phyloP scores from a whole-genome alignment of 768 basidiomycete genomes.

The Favolaschia claudopus region DNA sequence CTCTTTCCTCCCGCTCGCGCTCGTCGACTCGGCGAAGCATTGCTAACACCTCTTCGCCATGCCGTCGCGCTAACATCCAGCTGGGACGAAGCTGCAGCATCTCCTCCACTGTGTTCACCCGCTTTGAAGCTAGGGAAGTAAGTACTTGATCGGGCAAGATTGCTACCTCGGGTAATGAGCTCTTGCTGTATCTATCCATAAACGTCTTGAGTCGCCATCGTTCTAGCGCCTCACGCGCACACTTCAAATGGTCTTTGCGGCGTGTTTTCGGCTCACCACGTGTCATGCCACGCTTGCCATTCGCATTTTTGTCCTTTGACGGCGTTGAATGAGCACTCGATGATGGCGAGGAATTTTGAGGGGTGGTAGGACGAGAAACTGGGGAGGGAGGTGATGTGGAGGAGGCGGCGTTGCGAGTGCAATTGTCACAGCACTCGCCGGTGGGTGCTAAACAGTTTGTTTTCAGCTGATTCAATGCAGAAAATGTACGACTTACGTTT shows the following conservation, averaged over 20 bases:
- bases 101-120: background rate
- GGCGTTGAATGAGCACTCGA: background rate
- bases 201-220: background rate
- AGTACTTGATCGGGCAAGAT: slow-evolving; percentile 37
- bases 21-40: too few relatives aligned
- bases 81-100: background rate
- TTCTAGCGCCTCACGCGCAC: background rate
- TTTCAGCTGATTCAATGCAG: background rate
- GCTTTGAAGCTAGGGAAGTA: background rate
- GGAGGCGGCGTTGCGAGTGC: background rate
- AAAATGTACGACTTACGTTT: slow-evolving; percentile 25
- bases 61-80: background rate
- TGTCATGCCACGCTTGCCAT: background rate
- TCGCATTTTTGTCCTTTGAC: background rate
- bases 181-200: background rate
- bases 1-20: too few relatives aligned
- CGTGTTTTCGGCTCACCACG: background rate
- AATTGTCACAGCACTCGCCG: slow-evolving; percentile 28
- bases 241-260: background rate
- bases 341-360: background rate
- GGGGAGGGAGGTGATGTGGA: background rate
- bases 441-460: slow-evolving; percentile 18
- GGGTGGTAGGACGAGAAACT: background rate
- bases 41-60: background rate
- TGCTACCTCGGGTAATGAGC: slow-evolving; percentile 14